Base-by-base conservation (phyloP, 305 asterid genomes). In the Fraxinus nigra region DNA sequence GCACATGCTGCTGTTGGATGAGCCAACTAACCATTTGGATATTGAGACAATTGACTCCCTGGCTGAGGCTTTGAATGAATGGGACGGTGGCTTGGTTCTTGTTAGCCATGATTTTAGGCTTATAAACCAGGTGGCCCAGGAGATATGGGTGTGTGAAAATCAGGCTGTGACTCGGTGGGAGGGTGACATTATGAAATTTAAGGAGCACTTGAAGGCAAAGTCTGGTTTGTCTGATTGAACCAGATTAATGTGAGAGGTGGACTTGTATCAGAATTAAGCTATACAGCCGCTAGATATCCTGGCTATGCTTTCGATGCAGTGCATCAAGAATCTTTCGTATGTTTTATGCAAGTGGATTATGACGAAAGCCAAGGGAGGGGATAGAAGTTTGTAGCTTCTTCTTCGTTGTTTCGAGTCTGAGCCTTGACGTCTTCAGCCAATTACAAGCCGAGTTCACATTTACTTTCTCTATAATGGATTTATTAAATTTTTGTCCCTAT, bases 81-180 rank as follows among this genome's bases (percentile, higher is more conserved):
- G 99, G 99, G 98, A 97, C 18, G 99, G 99, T 26, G 98, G 99
- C n/a, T 2, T 97, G 90, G 99, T 97, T 56, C 97, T 97, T 11
- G 99, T 97, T 0, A 97, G 99, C 88, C 99, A 97, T 7, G 99
- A 97, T 63, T 97, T 95, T 75, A 91, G 99, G 93, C 97, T 97
- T 24, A 97, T 95, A 24, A 97, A 95, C 87, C 99, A 95, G 94
- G 99, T 97, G 14, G 99, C 98, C 2, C 90, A 90, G 3, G 99
- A 97, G 91, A 97, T 97, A 38, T 97, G 98, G 98, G 99, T 97
- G 32, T 97, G 99, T 33, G 99, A 92, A 81, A 89, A 97, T 61
- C 97, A 91, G 88, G 79, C 97, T 0, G 98, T 97, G 85, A 91
- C 94, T 3, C 86, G 96, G 82, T 97, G 98, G 99, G 92, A 86